These are phyloP conservation scores for Coemansia sp. DNA, from an alignment of 192 early-diverging fungal species.

Conservation along the genomic window DNA sequence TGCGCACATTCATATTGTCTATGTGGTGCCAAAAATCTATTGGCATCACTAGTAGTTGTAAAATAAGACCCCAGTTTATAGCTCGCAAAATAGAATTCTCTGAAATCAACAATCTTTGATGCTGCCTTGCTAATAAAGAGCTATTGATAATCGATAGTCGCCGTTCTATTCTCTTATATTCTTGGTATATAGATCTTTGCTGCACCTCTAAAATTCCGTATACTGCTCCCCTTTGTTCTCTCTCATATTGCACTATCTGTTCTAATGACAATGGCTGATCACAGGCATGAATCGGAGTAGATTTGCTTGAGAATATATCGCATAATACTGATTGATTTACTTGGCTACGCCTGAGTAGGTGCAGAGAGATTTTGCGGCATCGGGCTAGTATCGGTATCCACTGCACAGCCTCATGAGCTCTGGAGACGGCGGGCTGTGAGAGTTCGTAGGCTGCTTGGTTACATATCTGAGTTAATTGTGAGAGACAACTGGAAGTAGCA, in stretches of 20 bases:
- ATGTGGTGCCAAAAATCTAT: constrained; percentile 8
- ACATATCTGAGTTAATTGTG: neutral
- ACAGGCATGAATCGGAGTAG: neutral
- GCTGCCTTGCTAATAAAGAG: constrained; percentile 1
- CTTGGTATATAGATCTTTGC: neutral
- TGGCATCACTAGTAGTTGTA: constrained; percentile 6
- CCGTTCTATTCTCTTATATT: neutral
- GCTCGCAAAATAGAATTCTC: neutral
- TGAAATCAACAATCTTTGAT: neutral
- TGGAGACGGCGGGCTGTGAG: neutral
- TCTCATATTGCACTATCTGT: neutral
- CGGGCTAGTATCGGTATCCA: constrained; percentile 13
- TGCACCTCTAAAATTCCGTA: neutral
- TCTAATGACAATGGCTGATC: neutral
- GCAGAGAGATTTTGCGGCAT: constrained; percentile 9
- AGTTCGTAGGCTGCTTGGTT: constrained; percentile 13
- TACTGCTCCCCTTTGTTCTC: neutral
- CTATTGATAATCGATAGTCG: constrained; percentile 5
- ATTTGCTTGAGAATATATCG: neutral
- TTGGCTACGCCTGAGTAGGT: neutral
- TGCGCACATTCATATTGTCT: constrained; percentile 4
- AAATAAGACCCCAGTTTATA: constrained; percentile 5
- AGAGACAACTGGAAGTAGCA: neutral
- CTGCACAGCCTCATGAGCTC: neutral
- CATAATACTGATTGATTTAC: neutral